Conservation (phyloP, 257 asterid genomes). For the Hygrophila difformis region DNA sequence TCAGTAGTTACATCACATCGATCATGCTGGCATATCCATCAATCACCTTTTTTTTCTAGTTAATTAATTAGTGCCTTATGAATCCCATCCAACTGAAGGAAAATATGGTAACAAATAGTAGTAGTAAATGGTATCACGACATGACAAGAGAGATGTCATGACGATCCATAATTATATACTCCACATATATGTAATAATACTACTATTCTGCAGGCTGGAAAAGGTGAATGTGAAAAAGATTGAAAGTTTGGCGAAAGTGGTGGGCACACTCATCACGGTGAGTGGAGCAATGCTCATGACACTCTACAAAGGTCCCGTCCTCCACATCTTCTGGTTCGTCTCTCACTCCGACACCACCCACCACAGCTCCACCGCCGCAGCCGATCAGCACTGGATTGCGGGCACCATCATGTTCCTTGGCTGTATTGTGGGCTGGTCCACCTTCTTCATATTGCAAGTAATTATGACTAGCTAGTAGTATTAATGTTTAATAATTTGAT, state of each 20-base stretch:
- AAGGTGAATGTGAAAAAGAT: slow-evolving; percentile 41
- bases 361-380: slow-evolving; percentile 15
- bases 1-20: too few species aligned
- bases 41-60: too few species aligned
- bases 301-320: slow-evolving; percentile 65
- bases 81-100: too few species aligned
- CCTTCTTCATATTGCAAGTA: slow-evolving; percentile 82
- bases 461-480: too few species aligned
- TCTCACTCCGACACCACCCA: slow-evolving; percentile 26
- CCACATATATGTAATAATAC: too few species aligned
- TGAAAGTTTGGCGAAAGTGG: slow-evolving; percentile 53
- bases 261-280: slow-evolving; percentile 64
- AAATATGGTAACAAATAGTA: too few species aligned
- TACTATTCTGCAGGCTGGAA: slow-evolving; percentile 49
- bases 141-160: too few species aligned
- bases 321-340: slow-evolving; percentile 38
- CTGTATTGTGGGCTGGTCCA: slow-evolving; percentile 79
- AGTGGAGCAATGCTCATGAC: slow-evolving; percentile 78
- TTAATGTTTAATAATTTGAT: too few species aligned
- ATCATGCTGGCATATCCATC: too few species aligned
- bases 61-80: too few species aligned
- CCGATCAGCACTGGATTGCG: slow-evolving; percentile 60
- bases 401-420: slow-evolving; percentile 60
- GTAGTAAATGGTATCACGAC: too few species aligned
- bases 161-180: too few species aligned